Evolutionary conservation across 352 stramenopile genomes (phyloP).

Genomic region (Thraustotheca clavata): DNA sequence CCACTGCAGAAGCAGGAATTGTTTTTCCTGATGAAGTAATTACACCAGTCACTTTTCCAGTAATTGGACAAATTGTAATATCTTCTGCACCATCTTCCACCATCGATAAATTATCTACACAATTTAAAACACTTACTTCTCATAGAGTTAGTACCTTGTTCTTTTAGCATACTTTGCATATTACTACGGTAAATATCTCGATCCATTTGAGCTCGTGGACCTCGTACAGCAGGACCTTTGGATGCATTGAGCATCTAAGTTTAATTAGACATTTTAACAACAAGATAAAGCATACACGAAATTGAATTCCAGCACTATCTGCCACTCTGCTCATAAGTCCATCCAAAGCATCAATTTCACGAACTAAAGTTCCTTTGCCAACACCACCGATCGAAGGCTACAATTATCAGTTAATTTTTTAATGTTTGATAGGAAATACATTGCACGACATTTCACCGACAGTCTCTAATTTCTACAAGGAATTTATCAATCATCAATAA

Average conservation of each 20-base stretch:
- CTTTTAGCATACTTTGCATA: constrained; percentile 85
- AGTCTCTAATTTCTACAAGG: constrained; percentile 80
- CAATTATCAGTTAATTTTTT: constrained; percentile 4
- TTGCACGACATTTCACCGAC: constrained; percentile 98
- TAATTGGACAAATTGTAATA: constrained; percentile 78
- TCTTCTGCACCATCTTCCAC: constrained; percentile 95
- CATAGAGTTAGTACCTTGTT: constrained; percentile 15
- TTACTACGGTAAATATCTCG: constrained; percentile 93
- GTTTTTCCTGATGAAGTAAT: constrained; percentile 44
- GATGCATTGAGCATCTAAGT: constrained; percentile 91
- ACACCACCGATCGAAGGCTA: constrained; percentile 96
- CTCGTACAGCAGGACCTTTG: constrained; percentile 85
- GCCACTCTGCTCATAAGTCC: constrained; percentile 96
- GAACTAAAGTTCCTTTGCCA: constrained; percentile 97
- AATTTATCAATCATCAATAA: neutral
- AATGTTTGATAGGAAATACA: constrained; percentile 37
- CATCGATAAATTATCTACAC: constrained; percentile 84
- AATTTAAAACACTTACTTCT: neutral
- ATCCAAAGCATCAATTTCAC: constrained; percentile 96
- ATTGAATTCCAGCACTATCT: constrained; percentile 95
- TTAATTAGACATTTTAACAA: neutral
- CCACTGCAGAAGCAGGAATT: constrained; percentile 46
- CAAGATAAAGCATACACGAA: constrained; percentile 32
- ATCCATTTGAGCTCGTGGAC: constrained; percentile 94
- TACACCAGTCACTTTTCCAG: constrained; percentile 51